Evolutionary conservation across 768 basidiomycete genomes (phyloP).

Genomic region (Kwoniella sp.): DNA sequence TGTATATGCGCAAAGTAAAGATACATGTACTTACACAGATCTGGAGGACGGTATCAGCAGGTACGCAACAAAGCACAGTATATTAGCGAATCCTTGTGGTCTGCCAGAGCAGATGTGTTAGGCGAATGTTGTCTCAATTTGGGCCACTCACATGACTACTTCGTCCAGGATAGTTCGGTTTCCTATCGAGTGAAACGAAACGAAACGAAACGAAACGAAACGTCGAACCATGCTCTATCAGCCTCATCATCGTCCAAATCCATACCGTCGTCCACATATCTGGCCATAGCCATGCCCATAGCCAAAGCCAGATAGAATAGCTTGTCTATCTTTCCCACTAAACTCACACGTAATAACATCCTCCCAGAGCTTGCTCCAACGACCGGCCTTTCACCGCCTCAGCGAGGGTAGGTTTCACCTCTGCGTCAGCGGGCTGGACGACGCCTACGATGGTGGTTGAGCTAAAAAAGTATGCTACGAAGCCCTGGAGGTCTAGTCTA

Average conservation of each 20-base stretch:
- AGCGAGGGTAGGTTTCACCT: slow-evolving; percentile 34
- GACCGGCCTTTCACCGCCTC: slow-evolving; percentile 37
- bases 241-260: no score
- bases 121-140: no score
- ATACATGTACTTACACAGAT: slow-evolving; percentile 33
- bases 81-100: no score
- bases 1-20: not conserved
- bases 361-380: slow-evolving; percentile 65
- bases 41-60: slow-evolving; percentile 2
- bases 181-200: slow-evolving; percentile 26
- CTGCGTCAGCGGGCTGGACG: slow-evolving; percentile 29
- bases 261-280: no score
- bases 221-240: no score
- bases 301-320: no score
- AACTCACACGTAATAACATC: slow-evolving; percentile 55
- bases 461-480: slow-evolving; percentile 75
- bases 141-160: slow-evolving; percentile 84
- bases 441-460: slow-evolving; percentile 76
- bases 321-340: not conserved
- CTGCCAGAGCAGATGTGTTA: no score
- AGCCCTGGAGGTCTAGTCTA: slow-evolving; percentile 61
- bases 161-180: slow-evolving; percentile 78
- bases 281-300: no score
- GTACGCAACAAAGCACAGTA: not conserved
- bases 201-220: no score